These are phyloP conservation scores for Aspergillus brunneoviolaceus DNA, from an alignment of 2,329 filamentous ascomycete species.

Conservation along the genomic window DNA sequence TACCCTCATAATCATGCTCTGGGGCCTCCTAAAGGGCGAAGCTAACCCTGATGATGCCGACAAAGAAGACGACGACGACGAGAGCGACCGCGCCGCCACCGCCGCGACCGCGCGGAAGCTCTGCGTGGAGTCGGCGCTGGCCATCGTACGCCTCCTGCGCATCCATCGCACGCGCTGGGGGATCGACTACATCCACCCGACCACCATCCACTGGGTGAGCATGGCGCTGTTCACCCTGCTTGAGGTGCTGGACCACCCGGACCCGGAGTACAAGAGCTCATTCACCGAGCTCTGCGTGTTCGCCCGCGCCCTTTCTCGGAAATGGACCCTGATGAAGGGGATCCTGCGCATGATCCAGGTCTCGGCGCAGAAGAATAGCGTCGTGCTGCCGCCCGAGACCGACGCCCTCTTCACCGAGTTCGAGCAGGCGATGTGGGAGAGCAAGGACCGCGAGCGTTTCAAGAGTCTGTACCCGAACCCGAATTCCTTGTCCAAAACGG, in stretches of 20 bases:
- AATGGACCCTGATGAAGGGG: constrained; percentile 21
- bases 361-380: constrained; percentile 15
- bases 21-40: neutral
- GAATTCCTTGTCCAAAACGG: neutral
- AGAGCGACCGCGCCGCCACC: neutral
- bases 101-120: constrained; percentile 2
- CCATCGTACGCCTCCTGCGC: constrained; percentile 21
- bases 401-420: constrained; percentile 20
- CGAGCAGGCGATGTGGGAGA: constrained; percentile 17
- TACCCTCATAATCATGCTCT: neutral
- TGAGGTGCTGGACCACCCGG: constrained; percentile 16
- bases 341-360: constrained; percentile 25
- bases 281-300: constrained; percentile 21
- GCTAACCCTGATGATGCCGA: neutral
- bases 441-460: constrained; percentile 15
- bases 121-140: constrained; percentile 18
- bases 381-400: constrained; percentile 18
- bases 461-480: constrained; percentile 22
- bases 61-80: neutral
- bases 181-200: constrained; percentile 24
- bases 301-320: constrained; percentile 15
- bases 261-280: constrained; percentile 11
- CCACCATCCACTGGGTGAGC: constrained; percentile 25
- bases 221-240: constrained; percentile 25
- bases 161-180: constrained; percentile 25